Base-by-base conservation (phyloP, 164 flowering plant species). In the Protea cynaroides region DNA sequence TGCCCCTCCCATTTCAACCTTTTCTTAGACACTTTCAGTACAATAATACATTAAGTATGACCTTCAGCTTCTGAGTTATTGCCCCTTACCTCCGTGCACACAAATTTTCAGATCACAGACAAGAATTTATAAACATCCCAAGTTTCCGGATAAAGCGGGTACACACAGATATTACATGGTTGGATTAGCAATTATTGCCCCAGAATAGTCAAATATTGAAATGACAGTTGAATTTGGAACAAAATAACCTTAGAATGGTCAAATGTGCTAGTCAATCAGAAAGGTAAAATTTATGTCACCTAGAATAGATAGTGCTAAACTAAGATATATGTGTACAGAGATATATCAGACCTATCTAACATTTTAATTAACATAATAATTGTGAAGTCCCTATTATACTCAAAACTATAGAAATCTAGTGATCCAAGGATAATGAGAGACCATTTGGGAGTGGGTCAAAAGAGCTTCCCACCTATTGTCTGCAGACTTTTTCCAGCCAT, bases 391-490 rank as follows among this genome's bases (percentile, higher is more conserved):
- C n/a, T n/a, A n/a, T n/a, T n/a, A n/a, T n/a, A 53, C 24, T 37
- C 24, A 29, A 7, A 62, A 24, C n/a, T 52, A 25, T 18, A 25
- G 58, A 65, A 62, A 25, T 25, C 21, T 57, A 56, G 10, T 38
- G 29, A 54, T 43, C 58, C 69, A 63, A 73, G 71, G 67, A n/a
- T 72, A 68, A 72, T 37, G 36, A 75, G 59, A 67, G 86, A 94
- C 97, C 99, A 94, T 88, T 79, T 94, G 99, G 68, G 86, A 85
- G 82, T 94, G 97, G 69, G 96, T 94, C 76, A 94, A 74, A 68
- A 82, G 79, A 68, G 84, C 86, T 82, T 89, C 96, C 89, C 92
- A 86, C 70, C 66, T 75, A 79, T 88, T 81, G 67, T 73, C 83
- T 24, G 70, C 75, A 46, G 76, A 74, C 66, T 77, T 77, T 62